A percentile compares a stretch with the other conserved stretches of the same genome.
These are phyloP conservation scores for Colletotrichum aenigma DNA, from an alignment of 2,329 filamentous ascomycete genomes.

Conservation along the genomic window DNA sequence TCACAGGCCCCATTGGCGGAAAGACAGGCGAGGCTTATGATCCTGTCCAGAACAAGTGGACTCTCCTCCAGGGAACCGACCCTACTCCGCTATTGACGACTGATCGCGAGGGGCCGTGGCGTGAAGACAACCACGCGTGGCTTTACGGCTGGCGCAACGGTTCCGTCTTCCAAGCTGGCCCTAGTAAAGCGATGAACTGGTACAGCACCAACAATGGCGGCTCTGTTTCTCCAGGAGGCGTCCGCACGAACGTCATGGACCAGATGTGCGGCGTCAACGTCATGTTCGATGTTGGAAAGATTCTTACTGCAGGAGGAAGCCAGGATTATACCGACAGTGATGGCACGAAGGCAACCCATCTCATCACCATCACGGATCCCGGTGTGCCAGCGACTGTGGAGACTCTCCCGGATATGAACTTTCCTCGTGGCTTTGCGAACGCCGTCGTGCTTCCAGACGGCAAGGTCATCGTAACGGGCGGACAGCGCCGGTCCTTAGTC, in stretches of 20 bases:
- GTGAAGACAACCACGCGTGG: constrained; percentile 36
- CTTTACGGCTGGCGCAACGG: constrained; percentile 46
- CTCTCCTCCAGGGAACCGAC: constrained; percentile 41
- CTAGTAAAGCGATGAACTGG: constrained; percentile 61
- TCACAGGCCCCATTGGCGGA: constrained; percentile 47
- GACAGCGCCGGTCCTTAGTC: not conserved
- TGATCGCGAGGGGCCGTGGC: constrained; percentile 53
- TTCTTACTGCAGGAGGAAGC: constrained; percentile 56
- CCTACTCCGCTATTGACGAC: constrained; percentile 56
- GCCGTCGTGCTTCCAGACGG: not conserved
- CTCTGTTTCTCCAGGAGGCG: constrained; percentile 33
- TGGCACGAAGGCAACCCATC: constrained; percentile 47
- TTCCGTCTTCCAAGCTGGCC: constrained; percentile 59
- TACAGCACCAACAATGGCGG: constrained; percentile 51
- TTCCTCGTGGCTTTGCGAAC: not conserved
- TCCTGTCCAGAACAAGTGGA: constrained; percentile 50
- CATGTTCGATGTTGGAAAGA: constrained; percentile 66
- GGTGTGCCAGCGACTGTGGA: constrained; percentile 25
- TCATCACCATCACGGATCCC: constrained; percentile 50
- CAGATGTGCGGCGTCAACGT: constrained; percentile 61
- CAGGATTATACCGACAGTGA: constrained; percentile 45
- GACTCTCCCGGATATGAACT: not conserved
- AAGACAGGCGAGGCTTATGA: constrained; percentile 64
- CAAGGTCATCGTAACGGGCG: not conserved
- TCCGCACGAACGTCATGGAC: constrained; percentile 46